Base-by-base conservation (phyloP, 768 basidiomycete genomes). In the Rhodotorula paludigena region DNA sequence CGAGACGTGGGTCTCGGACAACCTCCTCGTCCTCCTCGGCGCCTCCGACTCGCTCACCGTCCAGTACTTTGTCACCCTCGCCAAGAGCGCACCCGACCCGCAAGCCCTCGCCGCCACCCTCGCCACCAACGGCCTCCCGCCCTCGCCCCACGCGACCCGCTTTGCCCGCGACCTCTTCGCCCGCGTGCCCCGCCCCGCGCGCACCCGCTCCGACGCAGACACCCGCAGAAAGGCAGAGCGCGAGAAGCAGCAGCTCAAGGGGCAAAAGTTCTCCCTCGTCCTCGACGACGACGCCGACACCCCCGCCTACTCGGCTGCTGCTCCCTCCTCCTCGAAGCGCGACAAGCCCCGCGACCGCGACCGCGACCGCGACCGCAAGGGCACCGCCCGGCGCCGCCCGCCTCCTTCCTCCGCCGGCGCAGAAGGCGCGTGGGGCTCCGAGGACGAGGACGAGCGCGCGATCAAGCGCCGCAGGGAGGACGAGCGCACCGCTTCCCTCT, bases 151-250 rank as follows among this genome's bases (percentile, higher is more conserved):
- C 63, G 86, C 90, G 0, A 89, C 91, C 78, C 77, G 82, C 32
- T 98, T 98, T 78, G 85, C 88, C 32, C 81, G 80, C 60, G 85
- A 92, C 72, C 85, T 98, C 47, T 90, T 85, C 79, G 78, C 81
- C 30, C 87, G 85, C 52, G 89, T 82, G 11, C 93, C 93, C 30
- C 84, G 89, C 39, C 90, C 89, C 61, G 33, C 57, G 15, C 42
- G 52, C 14, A 33, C 82, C 18, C 80, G 81, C 30, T 74, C 78
- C 54, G 77, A 81, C 55, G 79, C 80, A 58, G 58, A 72, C 57
- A 76, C 84, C 16, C 82, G 86, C 59, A 85, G 82, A 75, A 87
- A 87, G 75, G 85, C 86, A 0, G 89, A 90, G 75, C 88, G 85
- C 74, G 88, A 90, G 60, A 81, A 87, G 15, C 87, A 87, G 73